Conservation (phyloP, 2,329 filamentous ascomycete species). For the Penicillium sp. region DNA sequence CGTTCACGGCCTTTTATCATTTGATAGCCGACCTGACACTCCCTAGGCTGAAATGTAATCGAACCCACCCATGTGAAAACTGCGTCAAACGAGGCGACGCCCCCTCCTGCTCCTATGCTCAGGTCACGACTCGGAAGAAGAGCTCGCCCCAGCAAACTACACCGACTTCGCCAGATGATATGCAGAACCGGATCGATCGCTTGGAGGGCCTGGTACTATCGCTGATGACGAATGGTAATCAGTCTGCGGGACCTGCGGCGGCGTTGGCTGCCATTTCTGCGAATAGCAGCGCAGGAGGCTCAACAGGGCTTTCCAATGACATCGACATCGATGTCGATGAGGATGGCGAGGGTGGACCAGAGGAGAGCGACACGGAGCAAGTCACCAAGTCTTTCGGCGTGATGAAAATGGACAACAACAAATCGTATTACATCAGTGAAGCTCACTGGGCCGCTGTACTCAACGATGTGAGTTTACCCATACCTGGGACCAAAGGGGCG, state of each 20-base stretch:
- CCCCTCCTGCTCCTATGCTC: slow-evolving; percentile 78
- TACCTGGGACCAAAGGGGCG: neutral
- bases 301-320: slow-evolving; percentile 37
- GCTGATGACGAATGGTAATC: slow-evolving; percentile 84
- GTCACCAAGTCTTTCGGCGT: slow-evolving; percentile 74
- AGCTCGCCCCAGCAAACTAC: slow-evolving; percentile 53
- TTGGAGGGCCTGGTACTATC: slow-evolving; percentile 89
- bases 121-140: slow-evolving; percentile 68
- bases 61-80: slow-evolving; percentile 87
- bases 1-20: neutral
- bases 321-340: slow-evolving; percentile 54
- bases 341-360: slow-evolving; percentile 56
- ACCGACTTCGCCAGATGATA: slow-evolving; percentile 76
- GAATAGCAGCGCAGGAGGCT: slow-evolving; percentile 40
- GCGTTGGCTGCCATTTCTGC: slow-evolving; percentile 58
- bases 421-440: slow-evolving; percentile 77
- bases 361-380: slow-evolving; percentile 68
- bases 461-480: slow-evolving; percentile 54
- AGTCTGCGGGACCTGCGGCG: slow-evolving; percentile 57
- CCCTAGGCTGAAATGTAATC: slow-evolving; percentile 80
- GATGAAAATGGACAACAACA: slow-evolving; percentile 75
- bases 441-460: slow-evolving; percentile 81
- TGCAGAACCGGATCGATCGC: slow-evolving; percentile 97
- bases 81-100: slow-evolving; percentile 85
- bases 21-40: neutral